Percentiles rank a stretch among this genome's conserved stretches.
Evolutionary conservation across 495 filamentous ascomycete genomes (phyloP).

Genomic region (Tuber umbilicatum): DNA sequence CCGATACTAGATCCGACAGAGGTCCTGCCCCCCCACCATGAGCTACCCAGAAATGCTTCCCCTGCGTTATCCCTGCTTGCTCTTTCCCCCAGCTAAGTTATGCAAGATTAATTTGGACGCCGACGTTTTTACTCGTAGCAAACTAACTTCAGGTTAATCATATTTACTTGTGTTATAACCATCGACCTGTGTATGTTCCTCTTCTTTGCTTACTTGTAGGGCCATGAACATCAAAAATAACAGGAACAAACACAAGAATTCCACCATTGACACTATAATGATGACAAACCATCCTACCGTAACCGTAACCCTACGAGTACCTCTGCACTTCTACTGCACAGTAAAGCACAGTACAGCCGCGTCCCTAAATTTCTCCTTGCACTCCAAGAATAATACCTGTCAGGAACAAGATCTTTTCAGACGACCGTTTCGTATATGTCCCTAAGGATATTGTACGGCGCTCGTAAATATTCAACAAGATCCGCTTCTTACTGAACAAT

Average conservation of each 20-base stretch:
- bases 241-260: background rate
- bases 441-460: too few species aligned
- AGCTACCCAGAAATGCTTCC: background rate
- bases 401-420: too few species aligned
- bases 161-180: background rate
- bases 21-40: background rate
- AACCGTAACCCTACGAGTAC: background rate
- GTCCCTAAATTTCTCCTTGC: too few species aligned
- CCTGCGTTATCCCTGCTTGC: background rate
- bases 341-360: too few species aligned
- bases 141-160: background rate
- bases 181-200: background rate
- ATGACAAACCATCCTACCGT: background rate
- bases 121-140: background rate
- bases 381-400: too few species aligned
- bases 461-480: too few species aligned
- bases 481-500: too few species aligned
- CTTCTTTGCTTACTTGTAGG: background rate
- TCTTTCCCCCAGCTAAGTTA: background rate
- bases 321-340: background rate
- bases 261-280: background rate
- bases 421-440: too few species aligned
- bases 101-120: background rate
- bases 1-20: background rate
- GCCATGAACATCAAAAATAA: background rate